Percentiles rank a stretch among this genome's conserved stretches.
These are phyloP conservation scores for Acanthamoeba lugdunensis DNA, from an alignment of 208 protist genomes.

Conservation along the genomic window DNA sequence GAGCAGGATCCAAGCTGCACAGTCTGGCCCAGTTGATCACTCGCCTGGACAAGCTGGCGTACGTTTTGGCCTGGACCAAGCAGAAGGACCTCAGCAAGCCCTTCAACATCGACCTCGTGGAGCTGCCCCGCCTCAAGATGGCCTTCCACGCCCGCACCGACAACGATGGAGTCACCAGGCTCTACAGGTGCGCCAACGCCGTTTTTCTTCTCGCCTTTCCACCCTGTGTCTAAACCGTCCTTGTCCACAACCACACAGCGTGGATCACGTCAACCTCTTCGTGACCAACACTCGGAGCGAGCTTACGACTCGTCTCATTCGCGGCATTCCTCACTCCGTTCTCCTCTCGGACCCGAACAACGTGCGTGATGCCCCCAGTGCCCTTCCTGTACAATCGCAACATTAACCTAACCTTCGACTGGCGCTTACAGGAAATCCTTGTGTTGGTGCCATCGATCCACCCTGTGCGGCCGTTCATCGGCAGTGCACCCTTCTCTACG, in stretches of 20 bases:
- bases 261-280: conserved; percentile 75
- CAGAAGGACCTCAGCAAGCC: conserved; percentile 54
- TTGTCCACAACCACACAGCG: neutral
- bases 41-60: conserved; percentile 89
- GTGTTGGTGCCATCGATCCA: conserved; percentile 73
- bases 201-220: conserved; percentile 78
- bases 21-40: conserved; percentile 82
- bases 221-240: neutral
- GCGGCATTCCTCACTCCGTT: conserved; percentile 79
- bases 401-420: neutral
- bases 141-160: conserved; percentile 89
- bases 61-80: conserved; percentile 91
- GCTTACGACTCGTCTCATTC: conserved; percentile 70
- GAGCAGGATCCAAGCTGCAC: conserved; percentile 75
- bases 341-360: conserved; percentile 78
- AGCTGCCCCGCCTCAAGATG: conserved; percentile 92
- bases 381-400: neutral
- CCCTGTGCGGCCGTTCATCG: conserved; percentile 75
- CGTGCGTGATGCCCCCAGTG: conserved; percentile 23
- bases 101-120: conserved; percentile 86
- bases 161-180: conserved; percentile 80
- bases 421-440: conserved; percentile 69
- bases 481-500: conserved; percentile 73
- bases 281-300: conserved; percentile 73
- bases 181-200: conserved; percentile 83